A percentile compares a stretch with the other conserved stretches of the same genome.
These are phyloP conservation scores for Penicillium crystallinum DNA, from an alignment of 495 filamentous ascomycete genomes.

Conservation along the genomic window DNA sequence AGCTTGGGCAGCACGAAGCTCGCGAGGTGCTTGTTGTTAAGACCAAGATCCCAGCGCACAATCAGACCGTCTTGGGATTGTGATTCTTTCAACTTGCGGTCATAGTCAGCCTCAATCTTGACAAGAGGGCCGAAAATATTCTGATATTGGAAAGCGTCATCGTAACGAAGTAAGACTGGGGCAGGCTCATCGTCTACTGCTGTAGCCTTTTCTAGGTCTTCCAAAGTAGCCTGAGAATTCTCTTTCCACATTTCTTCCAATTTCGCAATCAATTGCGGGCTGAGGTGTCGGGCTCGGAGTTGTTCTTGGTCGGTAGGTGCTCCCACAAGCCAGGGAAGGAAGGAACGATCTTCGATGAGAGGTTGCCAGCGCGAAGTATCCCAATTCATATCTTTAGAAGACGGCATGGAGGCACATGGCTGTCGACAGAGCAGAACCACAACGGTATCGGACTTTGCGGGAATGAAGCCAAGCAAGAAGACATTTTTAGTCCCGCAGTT, in stretches of 20 bases:
- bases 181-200: conserved; percentile 94
- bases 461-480: conserved; percentile 98
- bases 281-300: conserved; percentile 87
- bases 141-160: conserved; percentile 97
- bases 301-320: conserved; percentile 91
- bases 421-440: conserved; percentile 96
- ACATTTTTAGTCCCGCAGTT: conserved; percentile 99
- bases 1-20: conserved; percentile 96
- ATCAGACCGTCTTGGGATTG: conserved; percentile 92
- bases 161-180: conserved; percentile 88
- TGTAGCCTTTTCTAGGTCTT: conserved; percentile 88
- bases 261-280: conserved; percentile 92
- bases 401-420: conserved; percentile 88
- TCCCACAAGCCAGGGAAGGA: conserved; percentile 88
- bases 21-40: conserved; percentile 96
- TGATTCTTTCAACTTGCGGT: conserved; percentile 96
- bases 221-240: conserved; percentile 80
- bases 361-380: conserved; percentile 98
- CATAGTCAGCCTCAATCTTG: conserved; percentile 99
- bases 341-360: conserved; percentile 93
- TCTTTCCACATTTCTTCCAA: conserved; percentile 99
- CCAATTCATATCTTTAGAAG: conserved; percentile 99
- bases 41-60: conserved; percentile 91
- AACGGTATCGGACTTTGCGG: conserved; percentile 97
- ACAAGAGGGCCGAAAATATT: conserved; percentile 98